These are phyloP conservation scores for Calocybe indica DNA, from an alignment of 768 basidiomycete species.

Conservation along the genomic window DNA sequence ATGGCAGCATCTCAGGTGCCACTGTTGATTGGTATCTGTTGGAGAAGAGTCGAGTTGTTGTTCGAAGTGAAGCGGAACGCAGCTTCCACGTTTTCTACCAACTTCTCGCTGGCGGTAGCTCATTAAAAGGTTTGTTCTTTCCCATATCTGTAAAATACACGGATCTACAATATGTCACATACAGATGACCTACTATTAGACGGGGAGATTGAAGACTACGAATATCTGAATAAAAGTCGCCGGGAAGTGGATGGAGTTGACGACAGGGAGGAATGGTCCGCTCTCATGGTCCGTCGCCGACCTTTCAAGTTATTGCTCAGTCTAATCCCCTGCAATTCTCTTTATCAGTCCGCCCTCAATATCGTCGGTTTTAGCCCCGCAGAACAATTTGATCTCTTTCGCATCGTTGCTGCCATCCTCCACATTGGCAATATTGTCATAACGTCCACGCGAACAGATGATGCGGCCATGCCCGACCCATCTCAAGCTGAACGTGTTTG, in stretches of 20 bases:
- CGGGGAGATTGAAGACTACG: conserved; percentile 74
- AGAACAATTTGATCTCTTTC: conserved; percentile 91
- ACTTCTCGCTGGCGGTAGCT: conserved; percentile 69
- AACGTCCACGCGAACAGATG: conserved; percentile 71
- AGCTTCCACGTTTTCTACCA: conserved; percentile 99
- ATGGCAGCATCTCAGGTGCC: conserved; percentile 94
- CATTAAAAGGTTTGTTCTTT: conserved; percentile 53
- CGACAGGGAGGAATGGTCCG: conserved; percentile 83
- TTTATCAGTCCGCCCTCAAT: conserved; percentile 66
- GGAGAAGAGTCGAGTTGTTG: conserved; percentile 94
- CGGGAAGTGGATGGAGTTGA: conserved; percentile 94
- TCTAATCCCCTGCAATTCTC: neutral
- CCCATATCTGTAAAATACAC: neutral
- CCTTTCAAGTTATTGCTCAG: no score
- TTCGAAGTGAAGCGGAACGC: conserved; percentile 81
- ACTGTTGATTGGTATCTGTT: conserved; percentile 99
- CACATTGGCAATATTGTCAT: conserved; percentile 94
- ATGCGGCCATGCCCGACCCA: conserved; percentile 70
- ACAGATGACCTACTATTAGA: conserved; percentile 71
- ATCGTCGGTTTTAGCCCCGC: conserved; percentile 80
- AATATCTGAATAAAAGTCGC: conserved; percentile 86
- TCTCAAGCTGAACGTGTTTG: conserved; percentile 88
- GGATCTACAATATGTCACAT: conserved; percentile 2
- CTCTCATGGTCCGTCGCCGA: conserved; percentile 53
- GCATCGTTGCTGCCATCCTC: conserved; percentile 88